Evolutionary conservation across 2,329 filamentous ascomycete genomes (phyloP).

Genomic region (Aspergillus floridensis): DNA sequence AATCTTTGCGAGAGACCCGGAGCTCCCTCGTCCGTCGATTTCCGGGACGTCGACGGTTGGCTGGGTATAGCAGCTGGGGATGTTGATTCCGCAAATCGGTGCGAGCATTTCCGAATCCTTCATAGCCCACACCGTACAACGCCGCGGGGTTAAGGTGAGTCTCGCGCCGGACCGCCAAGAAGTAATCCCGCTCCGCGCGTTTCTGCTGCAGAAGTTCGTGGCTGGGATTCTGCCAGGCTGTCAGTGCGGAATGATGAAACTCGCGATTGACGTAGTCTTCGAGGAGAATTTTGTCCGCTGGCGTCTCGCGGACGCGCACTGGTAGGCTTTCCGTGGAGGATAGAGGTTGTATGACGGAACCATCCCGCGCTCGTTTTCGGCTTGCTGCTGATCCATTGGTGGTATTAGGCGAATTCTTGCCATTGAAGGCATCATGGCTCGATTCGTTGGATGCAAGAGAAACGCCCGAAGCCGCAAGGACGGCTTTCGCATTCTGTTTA

Average conservation of each 20-base stretch:
- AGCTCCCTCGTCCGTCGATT: conserved; percentile 71
- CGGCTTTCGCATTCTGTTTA: conserved; percentile 60
- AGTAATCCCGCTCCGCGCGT: conserved; percentile 67
- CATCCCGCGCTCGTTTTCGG: conserved; percentile 60
- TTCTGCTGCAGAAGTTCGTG: conserved; percentile 61
- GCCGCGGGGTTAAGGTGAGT: conserved; percentile 56
- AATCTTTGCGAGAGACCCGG: conserved; percentile 73
- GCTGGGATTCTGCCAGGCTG: conserved; percentile 51
- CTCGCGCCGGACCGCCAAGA: conserved; percentile 62
- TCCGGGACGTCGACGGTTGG: conserved; percentile 71
- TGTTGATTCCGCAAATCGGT: conserved; percentile 68
- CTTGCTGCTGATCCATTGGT: conserved; percentile 51
- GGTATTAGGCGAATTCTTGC: conserved; percentile 26
- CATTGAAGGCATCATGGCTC: conserved; percentile 30
- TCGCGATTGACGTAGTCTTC: conserved; percentile 66
- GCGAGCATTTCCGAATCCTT: conserved; percentile 81
- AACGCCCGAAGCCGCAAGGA: conserved; percentile 53
- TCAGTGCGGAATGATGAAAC: conserved; percentile 56
- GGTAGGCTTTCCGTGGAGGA: conserved; percentile 29
- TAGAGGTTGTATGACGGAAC: conserved; percentile 51
- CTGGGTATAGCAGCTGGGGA: conserved; percentile 74
- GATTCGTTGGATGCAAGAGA: conserved; percentile 28
- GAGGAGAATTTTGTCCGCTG: conserved; percentile 52
- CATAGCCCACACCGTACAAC: conserved; percentile 71
- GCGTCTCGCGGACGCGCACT: conserved; percentile 42